Percentiles rank a stretch among this genome's conserved stretches.
Conservation (phyloP, 192 early-diverging fungal genomes). For the Umbelopsis vinacea region DNA sequence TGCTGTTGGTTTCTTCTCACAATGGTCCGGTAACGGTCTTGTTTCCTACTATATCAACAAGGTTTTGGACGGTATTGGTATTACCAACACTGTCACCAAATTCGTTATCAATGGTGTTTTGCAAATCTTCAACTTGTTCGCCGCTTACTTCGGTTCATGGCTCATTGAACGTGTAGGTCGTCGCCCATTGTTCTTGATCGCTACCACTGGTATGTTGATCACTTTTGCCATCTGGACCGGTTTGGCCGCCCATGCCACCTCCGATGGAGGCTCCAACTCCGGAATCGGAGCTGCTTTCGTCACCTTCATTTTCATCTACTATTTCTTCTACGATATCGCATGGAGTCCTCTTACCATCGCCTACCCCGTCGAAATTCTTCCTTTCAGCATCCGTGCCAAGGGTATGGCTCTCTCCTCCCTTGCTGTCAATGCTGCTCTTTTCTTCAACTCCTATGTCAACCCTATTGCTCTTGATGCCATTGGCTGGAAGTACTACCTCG, state of each 20-base stretch:
- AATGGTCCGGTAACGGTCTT: constrained; percentile 21
- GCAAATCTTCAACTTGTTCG: constrained; percentile 26
- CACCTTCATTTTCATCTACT: constrained; percentile 21
- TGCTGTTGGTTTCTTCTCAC: constrained; percentile 27
- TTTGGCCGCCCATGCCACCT: constrained; percentile 11
- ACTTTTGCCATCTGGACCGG: constrained; percentile 5
- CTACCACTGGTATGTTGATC: constrained; percentile 6
- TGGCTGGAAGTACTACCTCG: constrained; percentile 18
- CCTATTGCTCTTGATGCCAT: constrained; percentile 3
- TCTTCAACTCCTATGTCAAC: constrained; percentile 24
- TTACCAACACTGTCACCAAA: constrained; percentile 5
- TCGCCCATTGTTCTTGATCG: constrained; percentile 8
- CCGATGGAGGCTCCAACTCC: not conserved
- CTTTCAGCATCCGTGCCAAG: constrained; percentile 24
- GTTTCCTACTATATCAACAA: constrained; percentile 20
- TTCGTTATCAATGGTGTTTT: constrained; percentile 20
- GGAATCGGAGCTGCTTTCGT: constrained; percentile 4
- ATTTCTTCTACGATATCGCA: constrained; percentile 19
- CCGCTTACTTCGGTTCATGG: constrained; percentile 4
- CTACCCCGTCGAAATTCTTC: constrained; percentile 25
- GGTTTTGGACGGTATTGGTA: constrained; percentile 6
- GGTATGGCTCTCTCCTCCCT: constrained; percentile 24
- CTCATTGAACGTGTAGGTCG: constrained; percentile 14
- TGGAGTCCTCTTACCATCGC: constrained; percentile 23
- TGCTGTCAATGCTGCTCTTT: constrained; percentile 14